These are phyloP conservation scores for Dendrobium nobile DNA, from an alignment of 106 monocot species.

Conservation along the genomic window DNA sequence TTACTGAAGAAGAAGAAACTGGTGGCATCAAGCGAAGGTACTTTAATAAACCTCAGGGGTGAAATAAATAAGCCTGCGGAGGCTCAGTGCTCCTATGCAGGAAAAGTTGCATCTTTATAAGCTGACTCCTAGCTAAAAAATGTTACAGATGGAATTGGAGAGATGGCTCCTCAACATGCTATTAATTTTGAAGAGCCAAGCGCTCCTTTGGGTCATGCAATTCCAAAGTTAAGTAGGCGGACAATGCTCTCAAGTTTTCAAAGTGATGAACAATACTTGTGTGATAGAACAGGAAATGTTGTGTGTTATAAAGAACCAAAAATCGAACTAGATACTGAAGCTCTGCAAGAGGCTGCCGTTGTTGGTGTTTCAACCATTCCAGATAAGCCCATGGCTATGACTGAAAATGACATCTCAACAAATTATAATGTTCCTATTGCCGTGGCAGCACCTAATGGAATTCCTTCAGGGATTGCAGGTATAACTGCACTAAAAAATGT, in stretches of 20 bases:
- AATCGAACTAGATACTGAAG: conserved; percentile 4
- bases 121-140: neutral
- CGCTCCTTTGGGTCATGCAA: neutral
- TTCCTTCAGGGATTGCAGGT: conserved; percentile 5
- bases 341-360: neutral
- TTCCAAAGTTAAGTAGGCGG: neutral
- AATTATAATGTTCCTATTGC: conserved; percentile 25
- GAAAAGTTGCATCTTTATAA: neutral
- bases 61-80: neutral
- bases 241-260: neutral
- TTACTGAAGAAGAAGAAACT: conserved; percentile 11
- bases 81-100: conserved; percentile 1
- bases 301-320: conserved; percentile 29
- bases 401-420: conserved; percentile 1
- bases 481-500: neutral
- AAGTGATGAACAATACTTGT: conserved; percentile 9
- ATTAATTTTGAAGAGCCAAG: neutral
- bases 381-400: neutral
- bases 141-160: neutral
- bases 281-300: conserved; percentile 1
- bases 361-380: neutral
- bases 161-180: conserved; percentile 4
- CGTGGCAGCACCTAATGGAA: conserved; percentile 10
- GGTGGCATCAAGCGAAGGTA: neutral
- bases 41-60: too few relatives aligned